A percentile compares a stretch with the other conserved stretches of the same genome.
phyloP scores from a whole-genome alignment of 306 rosid species.

The Medicago ruthenica region DNA sequence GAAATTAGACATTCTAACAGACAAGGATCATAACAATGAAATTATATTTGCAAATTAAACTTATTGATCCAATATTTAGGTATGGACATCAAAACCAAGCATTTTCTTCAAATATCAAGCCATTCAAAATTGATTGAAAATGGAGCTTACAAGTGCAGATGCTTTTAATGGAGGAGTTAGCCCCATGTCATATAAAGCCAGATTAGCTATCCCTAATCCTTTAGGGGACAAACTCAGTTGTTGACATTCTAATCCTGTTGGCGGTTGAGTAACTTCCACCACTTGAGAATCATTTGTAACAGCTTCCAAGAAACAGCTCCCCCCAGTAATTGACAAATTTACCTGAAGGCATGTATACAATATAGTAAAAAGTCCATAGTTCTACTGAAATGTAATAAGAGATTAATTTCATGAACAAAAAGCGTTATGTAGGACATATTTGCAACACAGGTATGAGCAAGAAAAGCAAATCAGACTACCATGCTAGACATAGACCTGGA shows the following conservation, averaged over 20 bases:
- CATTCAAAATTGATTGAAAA: slow-evolving; percentile 30
- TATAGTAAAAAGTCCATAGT: slow-evolving; percentile 23
- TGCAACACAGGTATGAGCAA: background rate
- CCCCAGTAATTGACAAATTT: slow-evolving; percentile 80
- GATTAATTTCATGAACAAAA: slow-evolving; percentile 29
- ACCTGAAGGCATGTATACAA: slow-evolving; percentile 53
- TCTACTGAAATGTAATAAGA: slow-evolving; percentile 19
- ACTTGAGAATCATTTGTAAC: slow-evolving; percentile 77
- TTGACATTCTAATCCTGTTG: slow-evolving; percentile 65
- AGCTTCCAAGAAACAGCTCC: slow-evolving; percentile 94
- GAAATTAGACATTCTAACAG: slow-evolving; percentile 19
- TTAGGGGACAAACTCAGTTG: slow-evolving; percentile 75
- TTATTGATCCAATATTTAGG: slow-evolving; percentile 4
- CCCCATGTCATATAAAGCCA: slow-evolving; percentile 80
- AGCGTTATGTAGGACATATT: background rate
- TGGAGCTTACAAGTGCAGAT: slow-evolving; percentile 73
- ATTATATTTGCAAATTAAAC: slow-evolving; percentile 26
- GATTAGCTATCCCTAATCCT: slow-evolving; percentile 79
- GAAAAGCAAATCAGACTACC: background rate
- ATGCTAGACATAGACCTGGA: background rate
- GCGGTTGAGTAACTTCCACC: slow-evolving; percentile 73
- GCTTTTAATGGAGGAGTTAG: slow-evolving; percentile 75
- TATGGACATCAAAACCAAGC: slow-evolving; percentile 29
- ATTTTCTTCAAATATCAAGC: slow-evolving; percentile 35
- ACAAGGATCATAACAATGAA: slow-evolving; percentile 20